A percentile compares a stretch with the other conserved stretches of the same genome.
These are phyloP conservation scores for Cryphonectria parasitica DNA, from an alignment of 2,329 filamentous ascomycete species.

Conservation along the genomic window DNA sequence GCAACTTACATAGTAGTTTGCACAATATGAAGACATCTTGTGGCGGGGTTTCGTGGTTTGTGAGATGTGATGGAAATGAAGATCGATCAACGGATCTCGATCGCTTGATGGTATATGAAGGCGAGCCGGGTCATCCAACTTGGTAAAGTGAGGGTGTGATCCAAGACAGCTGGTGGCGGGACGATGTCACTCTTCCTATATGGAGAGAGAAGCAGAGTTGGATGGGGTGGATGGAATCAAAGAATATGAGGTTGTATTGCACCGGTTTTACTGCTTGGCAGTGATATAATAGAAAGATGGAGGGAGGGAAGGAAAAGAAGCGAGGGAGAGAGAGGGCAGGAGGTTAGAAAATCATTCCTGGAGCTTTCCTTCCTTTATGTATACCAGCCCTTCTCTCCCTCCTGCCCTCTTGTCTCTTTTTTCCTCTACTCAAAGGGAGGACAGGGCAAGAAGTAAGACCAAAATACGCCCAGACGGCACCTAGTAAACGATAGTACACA, in stretches of 20 bases:
- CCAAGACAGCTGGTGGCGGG: not conserved
- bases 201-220: not conserved
- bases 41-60: not conserved
- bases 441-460: not conserved
- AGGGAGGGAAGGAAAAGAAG: not conserved
- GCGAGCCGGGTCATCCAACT: not conserved
- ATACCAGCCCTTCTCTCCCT: not conserved
- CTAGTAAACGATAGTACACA: not conserved
- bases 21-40: conserved; percentile 42
- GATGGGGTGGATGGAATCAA: not conserved
- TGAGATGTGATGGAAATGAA: not conserved
- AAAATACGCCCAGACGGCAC: not conserved
- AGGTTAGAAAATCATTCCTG: conserved; percentile 14
- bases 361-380: conserved; percentile 27
- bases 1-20: conserved; percentile 43
- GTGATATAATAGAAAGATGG: not conserved
- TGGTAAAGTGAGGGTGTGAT: not conserved
- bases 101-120: not conserved
- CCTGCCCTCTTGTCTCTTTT: not conserved
- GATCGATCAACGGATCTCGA: not conserved
- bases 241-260: not conserved
- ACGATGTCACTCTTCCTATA: not conserved
- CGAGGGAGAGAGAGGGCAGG: conserved; percentile 3
- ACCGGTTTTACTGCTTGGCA: not conserved
- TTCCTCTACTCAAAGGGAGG: not conserved